Evolutionary conservation across 2,329 filamentous ascomycete species (phyloP).

Genomic region (Sporothrix mexicana): DNA sequence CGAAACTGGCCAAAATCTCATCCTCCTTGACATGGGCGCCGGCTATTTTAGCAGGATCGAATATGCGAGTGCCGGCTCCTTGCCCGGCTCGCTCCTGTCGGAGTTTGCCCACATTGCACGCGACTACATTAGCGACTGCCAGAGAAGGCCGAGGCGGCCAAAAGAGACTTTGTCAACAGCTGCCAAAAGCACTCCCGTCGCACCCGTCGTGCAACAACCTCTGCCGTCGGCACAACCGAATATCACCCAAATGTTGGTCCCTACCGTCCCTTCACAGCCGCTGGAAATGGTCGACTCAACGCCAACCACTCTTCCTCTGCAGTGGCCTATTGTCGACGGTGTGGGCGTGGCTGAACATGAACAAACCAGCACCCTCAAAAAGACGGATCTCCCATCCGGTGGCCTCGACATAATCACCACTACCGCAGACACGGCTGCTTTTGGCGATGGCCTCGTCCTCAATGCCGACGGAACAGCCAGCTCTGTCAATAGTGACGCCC

Average conservation of each 20-base stretch:
- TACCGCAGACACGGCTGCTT: background rate
- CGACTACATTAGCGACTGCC: constrained; percentile 43
- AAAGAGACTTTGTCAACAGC: no score
- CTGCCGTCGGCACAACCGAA: background rate
- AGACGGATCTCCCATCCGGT: background rate
- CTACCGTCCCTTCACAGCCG: background rate
- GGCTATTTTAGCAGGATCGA: constrained; percentile 53
- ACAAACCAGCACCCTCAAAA: background rate
- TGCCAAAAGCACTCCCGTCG: background rate
- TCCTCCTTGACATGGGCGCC: constrained; percentile 49
- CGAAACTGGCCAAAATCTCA: constrained; percentile 46
- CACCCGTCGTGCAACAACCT: background rate
- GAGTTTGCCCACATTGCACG: constrained; percentile 52
- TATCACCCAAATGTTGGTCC: background rate
- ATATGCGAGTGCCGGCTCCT: constrained; percentile 43
- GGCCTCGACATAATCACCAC: background rate
- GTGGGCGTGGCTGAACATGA: no score
- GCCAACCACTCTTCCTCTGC: background rate
- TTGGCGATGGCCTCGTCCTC: background rate
- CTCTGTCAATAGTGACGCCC: background rate
- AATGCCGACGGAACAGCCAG: background rate
- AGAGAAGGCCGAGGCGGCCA: constrained; percentile 35
- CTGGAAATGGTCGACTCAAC: background rate
- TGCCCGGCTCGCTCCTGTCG: constrained; percentile 47
- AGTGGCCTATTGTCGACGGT: background rate